Base-by-base conservation (phyloP, 306 rosid species). In the Acacia confusa region DNA sequence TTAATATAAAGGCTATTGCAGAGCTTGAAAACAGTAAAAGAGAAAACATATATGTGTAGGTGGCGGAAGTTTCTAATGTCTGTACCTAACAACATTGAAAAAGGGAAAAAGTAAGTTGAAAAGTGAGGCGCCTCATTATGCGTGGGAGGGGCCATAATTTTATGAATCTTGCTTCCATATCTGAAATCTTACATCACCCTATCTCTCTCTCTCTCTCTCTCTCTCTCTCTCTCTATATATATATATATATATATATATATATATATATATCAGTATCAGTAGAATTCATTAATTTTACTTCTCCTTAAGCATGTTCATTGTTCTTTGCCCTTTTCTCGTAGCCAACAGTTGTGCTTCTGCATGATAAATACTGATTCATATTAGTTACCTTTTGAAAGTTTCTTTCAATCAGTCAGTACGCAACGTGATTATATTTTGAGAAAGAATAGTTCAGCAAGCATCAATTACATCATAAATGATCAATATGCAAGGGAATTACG, bases 21-120 rank as follows among this genome's bases (percentile, higher is more conserved):
- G 5, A 61, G 19, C 40, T 68, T 57, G 53, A 68, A 70, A 76
- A 34, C 45, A 3, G 70, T 43, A 81, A 75, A 34, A 27, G 20
- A 69, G 45, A 75, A 66, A 40, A 73, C 52, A 47, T 30, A 30
- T 30, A 30, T 47, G 52, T 83, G 32, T 24, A 25, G 66, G 67
- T 57, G 4, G 6, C 45, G 77, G 80, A 83, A 83, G 83, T 47
- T 83, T 83, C 86, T 67, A 78, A 28, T 67, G 83, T 83, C 16
- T 55, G 48, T 53, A 83, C 86, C 86, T 55, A 83, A 73, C 83
- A 34, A 77, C 24, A 72, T 83, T 73, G 79, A 83, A 78, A 78
- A 83, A 73, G 75, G 57, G 55, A 30, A 78, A 83, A 57, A 47
- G 16, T 20, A 45, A 34, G 75, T 72, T 40, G 27, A 78, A 72